Conservation (phyloP, 306 rosid species). For the Castanea mollissima region DNA sequence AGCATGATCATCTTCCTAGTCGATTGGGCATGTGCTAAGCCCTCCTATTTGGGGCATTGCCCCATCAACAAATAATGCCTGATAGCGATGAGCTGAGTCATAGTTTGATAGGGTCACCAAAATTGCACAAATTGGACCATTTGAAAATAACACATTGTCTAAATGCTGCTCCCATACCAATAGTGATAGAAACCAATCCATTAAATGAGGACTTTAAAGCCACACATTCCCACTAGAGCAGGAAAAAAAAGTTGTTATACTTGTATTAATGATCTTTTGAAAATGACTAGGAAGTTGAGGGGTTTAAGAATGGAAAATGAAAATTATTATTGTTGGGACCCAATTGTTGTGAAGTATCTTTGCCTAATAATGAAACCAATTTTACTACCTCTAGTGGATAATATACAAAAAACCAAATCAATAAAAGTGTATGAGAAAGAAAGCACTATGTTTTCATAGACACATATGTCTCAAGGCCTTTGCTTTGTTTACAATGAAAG, state of each 20-base stretch:
- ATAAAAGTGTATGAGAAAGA: neutral
- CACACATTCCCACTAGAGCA: too few species aligned
- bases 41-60: neutral
- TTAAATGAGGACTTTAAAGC: too few species aligned
- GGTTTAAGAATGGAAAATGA: too few species aligned
- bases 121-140: neutral
- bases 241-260: too few species aligned
- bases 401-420: neutral
- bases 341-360: neutral
- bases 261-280: too few species aligned
- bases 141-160: neutral
- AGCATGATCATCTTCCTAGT: neutral
- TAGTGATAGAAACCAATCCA: too few species aligned
- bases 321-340: too few species aligned
- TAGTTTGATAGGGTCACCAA: neutral
- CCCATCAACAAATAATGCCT: neutral
- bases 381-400: neutral
- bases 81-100: neutral
- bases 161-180: too few species aligned
- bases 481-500: conserved; percentile 54
- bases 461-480: conserved; percentile 3
- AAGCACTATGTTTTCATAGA: conserved; percentile 11
- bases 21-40: too few species aligned
- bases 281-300: too few species aligned
- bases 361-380: neutral